Base-by-base conservation (phyloP, 495 filamentous ascomycete genomes). In the Penicillium cataractarum region DNA sequence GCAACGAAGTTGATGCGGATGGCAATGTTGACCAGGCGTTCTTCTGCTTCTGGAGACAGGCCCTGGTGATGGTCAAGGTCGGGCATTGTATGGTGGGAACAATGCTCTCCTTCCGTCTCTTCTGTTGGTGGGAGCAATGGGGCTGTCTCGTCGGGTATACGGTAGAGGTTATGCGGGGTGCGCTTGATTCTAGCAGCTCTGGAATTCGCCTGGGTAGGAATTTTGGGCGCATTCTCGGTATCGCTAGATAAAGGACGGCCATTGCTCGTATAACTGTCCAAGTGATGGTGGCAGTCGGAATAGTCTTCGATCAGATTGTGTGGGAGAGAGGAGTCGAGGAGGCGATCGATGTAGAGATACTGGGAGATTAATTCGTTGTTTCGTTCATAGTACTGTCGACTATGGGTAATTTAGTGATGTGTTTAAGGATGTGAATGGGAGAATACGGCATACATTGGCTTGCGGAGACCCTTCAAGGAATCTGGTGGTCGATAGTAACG, bases 271-370 rank as follows among this genome's bases (percentile, higher is more conserved):
- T 52, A 27, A 19, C 71, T 48, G 12, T 81, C 74, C 60, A 54
- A 40, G n/a, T 68, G 61, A 27, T 52, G 49, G 15, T 55, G 48
- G 39, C 63, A 60, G 9, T 50, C 67, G 8, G 66, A 58, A 74
- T 97, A 97, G 67, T 96, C 93, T 66, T 95, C 91, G 54, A 97
- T 86, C 17, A 97, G 78, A 68, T 90, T 86, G 62, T 92, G 92
- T 0, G 93, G 92, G 6, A 96, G 78, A 7, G 92, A 93, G 13
- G 92, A 96, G 74, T 96, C 92, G 35, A 97, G 83, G 21, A 97
- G 77, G n/a, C 89, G 84, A 74, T 97, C 93, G 64, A 97, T 96
- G 68, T 94, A 97, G 51, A 92, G 82, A 71, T 97, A 97, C 65
- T 92, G 90, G 59, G 92, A 89, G 54, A 97, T 85, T 10, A 97